Conservation (phyloP, 2,329 filamentous ascomycete species). For the Chrysoporthe puriensis region DNA sequence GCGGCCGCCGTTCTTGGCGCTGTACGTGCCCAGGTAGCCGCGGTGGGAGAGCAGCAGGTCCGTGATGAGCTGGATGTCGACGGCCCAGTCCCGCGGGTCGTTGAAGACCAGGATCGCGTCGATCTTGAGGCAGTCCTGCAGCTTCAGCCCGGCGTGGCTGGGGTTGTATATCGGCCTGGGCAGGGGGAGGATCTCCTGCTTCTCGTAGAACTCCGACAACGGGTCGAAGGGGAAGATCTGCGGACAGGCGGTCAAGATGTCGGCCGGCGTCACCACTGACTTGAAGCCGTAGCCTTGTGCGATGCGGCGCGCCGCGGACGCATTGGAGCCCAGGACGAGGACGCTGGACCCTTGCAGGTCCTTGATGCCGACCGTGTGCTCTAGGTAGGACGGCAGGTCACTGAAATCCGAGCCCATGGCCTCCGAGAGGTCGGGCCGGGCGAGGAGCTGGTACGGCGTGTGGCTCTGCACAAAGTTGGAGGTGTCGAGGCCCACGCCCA, state of each 20-base stretch:
- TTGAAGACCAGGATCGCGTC: constrained; percentile 94
- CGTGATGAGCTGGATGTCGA: constrained; percentile 82
- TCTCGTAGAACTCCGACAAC: constrained; percentile 66
- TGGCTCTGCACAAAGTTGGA: constrained; percentile 86
- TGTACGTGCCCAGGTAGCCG: constrained; percentile 83
- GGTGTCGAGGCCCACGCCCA: constrained; percentile 66
- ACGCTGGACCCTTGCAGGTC: constrained; percentile 68
- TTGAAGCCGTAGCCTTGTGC: constrained; percentile 80
- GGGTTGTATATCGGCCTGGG: constrained; percentile 44
- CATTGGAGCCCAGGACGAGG: constrained; percentile 72
- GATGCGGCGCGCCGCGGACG: constrained; percentile 69
- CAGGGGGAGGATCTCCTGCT: constrained; percentile 58
- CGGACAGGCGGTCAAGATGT: constrained; percentile 76
- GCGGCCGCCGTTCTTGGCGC: constrained; percentile 67
- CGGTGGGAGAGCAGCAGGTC: constrained; percentile 79
- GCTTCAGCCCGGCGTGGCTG: constrained; percentile 28
- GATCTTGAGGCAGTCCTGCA: constrained; percentile 65
- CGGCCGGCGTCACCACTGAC: constrained; percentile 81
- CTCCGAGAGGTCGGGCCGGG: constrained; percentile 42
- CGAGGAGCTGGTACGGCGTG: constrained; percentile 80
- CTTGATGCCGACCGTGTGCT: constrained; percentile 1
- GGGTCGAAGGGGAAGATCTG: constrained; percentile 83
- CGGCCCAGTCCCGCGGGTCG: constrained; percentile 93
- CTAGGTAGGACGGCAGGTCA: constrained; percentile 10
- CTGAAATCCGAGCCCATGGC: constrained; percentile 43